Evolutionary conservation across 805 yeast species (phyloP).

Genomic region (Pichia deserticola): DNA sequence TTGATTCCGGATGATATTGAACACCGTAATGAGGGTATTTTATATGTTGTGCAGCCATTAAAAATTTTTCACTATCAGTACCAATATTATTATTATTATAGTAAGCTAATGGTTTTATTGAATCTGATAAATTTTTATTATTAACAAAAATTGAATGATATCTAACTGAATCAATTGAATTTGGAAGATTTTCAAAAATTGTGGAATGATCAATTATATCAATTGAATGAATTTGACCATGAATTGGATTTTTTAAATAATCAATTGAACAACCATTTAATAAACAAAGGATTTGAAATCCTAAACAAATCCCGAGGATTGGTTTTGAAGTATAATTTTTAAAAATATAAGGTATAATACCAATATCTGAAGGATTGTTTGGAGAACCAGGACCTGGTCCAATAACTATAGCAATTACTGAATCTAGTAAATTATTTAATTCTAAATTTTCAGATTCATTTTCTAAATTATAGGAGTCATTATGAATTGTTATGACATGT

Average conservation of each 20-base stretch:
- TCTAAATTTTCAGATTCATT: conserved; percentile 22
- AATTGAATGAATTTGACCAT: conserved; percentile 74
- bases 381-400: conserved; percentile 99
- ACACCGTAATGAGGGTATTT: conserved; percentile 77
- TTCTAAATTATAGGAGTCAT: conserved; percentile 42
- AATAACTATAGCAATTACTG: conserved; percentile 68
- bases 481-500: conserved; percentile 51
- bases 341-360: conserved; percentile 57
- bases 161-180: conserved; percentile 60
- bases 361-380: conserved; percentile 50
- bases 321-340: conserved; percentile 42
- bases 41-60: conserved; percentile 76
- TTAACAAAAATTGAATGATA: conserved; percentile 76
- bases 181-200: conserved; percentile 36
- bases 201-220: conserved; percentile 19
- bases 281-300: conserved; percentile 76
- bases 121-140: conserved; percentile 11
- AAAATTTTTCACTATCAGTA: conserved; percentile 22
- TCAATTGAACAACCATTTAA: conserved; percentile 48
- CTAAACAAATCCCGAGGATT: conserved; percentile 85
- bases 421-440: conserved; percentile 36
- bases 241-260: conserved; percentile 55
- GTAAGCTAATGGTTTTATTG: conserved; percentile 53
- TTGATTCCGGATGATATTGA: conserved; percentile 95
- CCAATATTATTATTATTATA: conserved; percentile 31